Percentiles rank a stretch among this genome's conserved stretches.
Conservation (phyloP, 2,329 filamentous ascomycete species). For the Aschersonia sp. region DNA sequence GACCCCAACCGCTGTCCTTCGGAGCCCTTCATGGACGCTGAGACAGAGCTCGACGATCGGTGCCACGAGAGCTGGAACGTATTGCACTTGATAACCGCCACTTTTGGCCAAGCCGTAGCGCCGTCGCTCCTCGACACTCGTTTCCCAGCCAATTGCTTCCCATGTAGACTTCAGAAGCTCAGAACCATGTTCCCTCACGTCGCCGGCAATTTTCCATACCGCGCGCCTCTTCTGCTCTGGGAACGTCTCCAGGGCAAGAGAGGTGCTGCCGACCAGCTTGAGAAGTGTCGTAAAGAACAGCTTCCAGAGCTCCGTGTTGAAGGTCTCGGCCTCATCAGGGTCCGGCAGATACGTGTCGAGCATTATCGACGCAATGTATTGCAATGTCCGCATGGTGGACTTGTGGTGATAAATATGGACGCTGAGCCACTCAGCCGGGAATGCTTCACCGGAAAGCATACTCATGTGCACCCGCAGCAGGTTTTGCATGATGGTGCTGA, state of each 20-base stretch:
- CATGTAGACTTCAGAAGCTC: conserved; percentile 73
- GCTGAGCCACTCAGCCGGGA: conserved; percentile 81
- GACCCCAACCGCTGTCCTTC: conserved; percentile 82
- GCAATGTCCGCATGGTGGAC: conserved; percentile 72
- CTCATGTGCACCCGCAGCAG: conserved; percentile 77
- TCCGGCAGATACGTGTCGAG: conserved; percentile 75
- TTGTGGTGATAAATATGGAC: conserved; percentile 88
- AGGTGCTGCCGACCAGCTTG: conserved; percentile 77
- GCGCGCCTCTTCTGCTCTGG: conserved; percentile 92
- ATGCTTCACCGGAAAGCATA: conserved; percentile 78
- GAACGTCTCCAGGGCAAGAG: conserved; percentile 84
- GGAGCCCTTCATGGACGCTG: conserved; percentile 84
- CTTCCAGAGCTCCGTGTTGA: conserved; percentile 90
- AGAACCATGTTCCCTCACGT: conserved; percentile 84
- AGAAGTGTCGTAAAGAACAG: conserved; percentile 82
- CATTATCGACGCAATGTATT: conserved; percentile 67
- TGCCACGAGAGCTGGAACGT: conserved; percentile 81
- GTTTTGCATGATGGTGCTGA: conserved; percentile 62
- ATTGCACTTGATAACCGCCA: conserved; percentile 96
- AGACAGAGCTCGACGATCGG: conserved; percentile 89
- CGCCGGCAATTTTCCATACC: conserved; percentile 97
- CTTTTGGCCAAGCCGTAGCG: conserved; percentile 71
- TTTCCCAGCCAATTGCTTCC: conserved; percentile 96
- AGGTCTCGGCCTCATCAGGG: conserved; percentile 80
- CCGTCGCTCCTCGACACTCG: conserved; percentile 60